Evolutionary conservation across 192 early-diverging fungal species (phyloP), one percentile per base, ranked within the genome.

Genomic region (Pilaira anomala): DNA sequence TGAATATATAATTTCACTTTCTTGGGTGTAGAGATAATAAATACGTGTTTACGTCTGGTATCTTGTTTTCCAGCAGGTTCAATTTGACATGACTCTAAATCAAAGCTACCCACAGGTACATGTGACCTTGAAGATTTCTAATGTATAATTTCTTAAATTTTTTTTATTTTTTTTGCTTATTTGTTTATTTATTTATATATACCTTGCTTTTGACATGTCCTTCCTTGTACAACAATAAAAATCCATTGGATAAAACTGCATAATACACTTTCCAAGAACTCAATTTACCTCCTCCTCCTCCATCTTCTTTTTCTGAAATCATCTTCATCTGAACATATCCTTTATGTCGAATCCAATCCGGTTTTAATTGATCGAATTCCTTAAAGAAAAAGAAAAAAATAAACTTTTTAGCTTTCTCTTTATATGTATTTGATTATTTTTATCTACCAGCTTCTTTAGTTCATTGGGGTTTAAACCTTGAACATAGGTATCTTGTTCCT

Each of bases 261-360:
- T 79, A 61, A 24, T 70, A 75, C 18, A 66, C 45, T 48, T 75
- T 75, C 73, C 73, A 75, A 4, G 73, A 69, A 16, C 60, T 63
- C 18, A 75, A 40, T 44, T 69, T 75, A 19, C 64, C 67, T 26
- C 52, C 62, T n/a, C n/a, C n/a, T n/a, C 64, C 67, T 26, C 8
- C 53, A 51, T 66, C 60, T 18, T 63, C 48, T n/a, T 66, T 67
- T 22, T 67, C 64, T 12, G 73, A 60, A 39, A 65, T 61, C 73
- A 75, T 75, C 57, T 82, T 82, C 54, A 82, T 78, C 39, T 78
- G 77, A 1, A 77, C 76, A 30, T 68, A 69, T 24, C 75, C 78
- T 39, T 72, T 74, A 7, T 69, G 66, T 26, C 75, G 63, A 25
- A 77, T 65, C 29, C 68, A 65, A 1, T 78, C 73, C 3, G 61